These are phyloP conservation scores for Colletotrichum viniferum DNA, from an alignment of 2,329 filamentous ascomycete species.

Conservation along the genomic window DNA sequence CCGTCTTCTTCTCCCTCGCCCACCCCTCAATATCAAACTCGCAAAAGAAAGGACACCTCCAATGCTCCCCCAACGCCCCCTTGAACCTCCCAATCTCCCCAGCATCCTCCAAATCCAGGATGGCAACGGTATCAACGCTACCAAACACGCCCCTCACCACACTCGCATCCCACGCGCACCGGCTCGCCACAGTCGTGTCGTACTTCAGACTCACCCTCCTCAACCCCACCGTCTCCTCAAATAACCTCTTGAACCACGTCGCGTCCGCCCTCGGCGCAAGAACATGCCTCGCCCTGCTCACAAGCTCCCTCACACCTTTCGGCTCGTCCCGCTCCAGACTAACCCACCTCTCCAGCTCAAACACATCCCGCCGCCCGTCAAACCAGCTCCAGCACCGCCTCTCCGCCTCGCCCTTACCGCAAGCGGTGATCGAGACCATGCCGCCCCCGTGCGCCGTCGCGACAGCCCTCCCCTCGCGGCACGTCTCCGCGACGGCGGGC, in stretches of 20 bases:
- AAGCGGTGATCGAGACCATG: not conserved
- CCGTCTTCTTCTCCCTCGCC: not conserved
- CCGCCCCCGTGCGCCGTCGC: not conserved
- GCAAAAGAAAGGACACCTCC: conserved; percentile 10
- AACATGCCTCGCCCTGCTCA: not conserved
- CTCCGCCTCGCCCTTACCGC: not conserved
- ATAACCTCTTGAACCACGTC: conserved; percentile 3
- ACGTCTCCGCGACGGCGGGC: not conserved
- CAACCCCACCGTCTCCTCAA: not conserved
- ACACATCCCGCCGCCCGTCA: not conserved
- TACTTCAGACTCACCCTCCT: not conserved
- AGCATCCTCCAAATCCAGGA: conserved; percentile 3
- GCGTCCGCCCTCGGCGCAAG: conserved; percentile 8
- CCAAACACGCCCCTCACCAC: not conserved
- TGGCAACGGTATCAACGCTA: not conserved
- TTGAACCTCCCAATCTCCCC: not conserved
- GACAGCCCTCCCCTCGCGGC: conserved; percentile 7
- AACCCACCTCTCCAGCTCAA: conserved; percentile 11
- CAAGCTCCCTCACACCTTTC: not conserved
- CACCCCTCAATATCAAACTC: conserved; percentile 13
- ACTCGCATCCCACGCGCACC: not conserved
- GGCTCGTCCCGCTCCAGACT: not conserved
- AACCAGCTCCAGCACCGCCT: conserved; percentile 4
- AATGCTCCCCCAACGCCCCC: not conserved
- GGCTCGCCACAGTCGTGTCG: not conserved